Evolutionary conservation across 1,284 basidiomycete species (phyloP), one percentile per base, ranked within the genome.

Genomic region (Phenoliferia sp.): DNA sequence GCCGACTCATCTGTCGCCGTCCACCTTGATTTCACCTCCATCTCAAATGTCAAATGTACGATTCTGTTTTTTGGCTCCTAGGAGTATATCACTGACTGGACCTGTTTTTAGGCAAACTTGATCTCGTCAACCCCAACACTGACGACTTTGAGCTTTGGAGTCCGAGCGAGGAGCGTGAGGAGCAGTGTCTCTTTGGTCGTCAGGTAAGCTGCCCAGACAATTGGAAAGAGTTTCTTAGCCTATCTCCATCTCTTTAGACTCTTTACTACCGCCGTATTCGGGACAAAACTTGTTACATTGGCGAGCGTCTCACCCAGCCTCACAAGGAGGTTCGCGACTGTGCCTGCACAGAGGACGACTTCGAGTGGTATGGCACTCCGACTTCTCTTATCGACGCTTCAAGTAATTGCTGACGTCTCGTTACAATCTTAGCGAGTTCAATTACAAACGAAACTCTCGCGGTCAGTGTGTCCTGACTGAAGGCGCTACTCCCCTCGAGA

Each of bases 131-230:
- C 76, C 88, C 92, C 4, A 84, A 84, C 35, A 81, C 87, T 59
- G 93, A 96, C 76, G 94, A 97, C 79, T 97, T 96, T 77, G 94
- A 96, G 78, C 80, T 94, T 3, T 97, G 94, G 94, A 92, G 89
- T 78, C 94, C 94, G 0, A 90, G 89, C 66, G 88, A 94, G 76
- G 86, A 87, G 62, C 85, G 94, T 2, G 80, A 82, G 31, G 89
- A 92, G 78, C 80, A 82, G 65, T 92, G 90, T 80, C 78, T 97
- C 19, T 97, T 96, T 75, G 94, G 94, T 33, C 85, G 89, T 69
- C 88, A 89, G 83, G 90, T 90, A 64, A 56, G 81, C 69, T 2
- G 26, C 5, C 0, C 56, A 58, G 22, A 6, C 31, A 15, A 15
- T 35, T 7, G n/a, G 48, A 4, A 22, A 31, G 33, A 17, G 32